These are phyloP conservation scores for Akanthomyces uredinophilus DNA, from an alignment of 2,329 filamentous ascomycete species.

Conservation along the genomic window DNA sequence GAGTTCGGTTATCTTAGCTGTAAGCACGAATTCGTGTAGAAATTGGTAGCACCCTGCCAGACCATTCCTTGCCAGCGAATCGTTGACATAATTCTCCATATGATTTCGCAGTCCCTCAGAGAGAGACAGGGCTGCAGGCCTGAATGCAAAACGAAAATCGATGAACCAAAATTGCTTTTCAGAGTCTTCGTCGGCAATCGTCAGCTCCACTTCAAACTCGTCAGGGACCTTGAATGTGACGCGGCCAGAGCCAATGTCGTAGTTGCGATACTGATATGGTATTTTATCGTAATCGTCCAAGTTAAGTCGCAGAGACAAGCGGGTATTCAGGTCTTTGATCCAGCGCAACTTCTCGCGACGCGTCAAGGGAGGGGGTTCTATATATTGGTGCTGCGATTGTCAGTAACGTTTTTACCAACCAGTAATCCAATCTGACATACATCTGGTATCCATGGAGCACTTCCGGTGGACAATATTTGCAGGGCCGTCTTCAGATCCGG, in stretches of 20 bases:
- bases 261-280: slow-evolving; percentile 71
- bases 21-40: slow-evolving; percentile 81
- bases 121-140: slow-evolving; percentile 58
- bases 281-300: slow-evolving; percentile 73
- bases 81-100: slow-evolving; percentile 69
- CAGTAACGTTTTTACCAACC: slow-evolving; percentile 17
- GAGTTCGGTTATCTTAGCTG: slow-evolving; percentile 82
- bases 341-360: slow-evolving; percentile 67
- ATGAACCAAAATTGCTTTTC: slow-evolving; percentile 89
- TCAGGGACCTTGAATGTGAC: slow-evolving; percentile 78
- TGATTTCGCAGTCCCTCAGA: slow-evolving; percentile 58
- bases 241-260: slow-evolving; percentile 75
- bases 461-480: slow-evolving; percentile 74
- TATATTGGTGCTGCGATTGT: slow-evolving; percentile 63
- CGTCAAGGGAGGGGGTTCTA: slow-evolving; percentile 66
- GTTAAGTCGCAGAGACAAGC: slow-evolving; percentile 77
- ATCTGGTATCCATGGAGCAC: slow-evolving; percentile 73
- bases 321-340: slow-evolving; percentile 75
- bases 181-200: slow-evolving; percentile 79
- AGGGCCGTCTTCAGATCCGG: slow-evolving; percentile 89
- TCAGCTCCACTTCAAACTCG: slow-evolving; percentile 91
- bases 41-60: slow-evolving; percentile 78
- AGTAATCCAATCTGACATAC: slow-evolving; percentile 39
- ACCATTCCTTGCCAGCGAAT: slow-evolving; percentile 62
- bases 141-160: slow-evolving; percentile 80